A percentile compares a stretch with the other conserved stretches of the same genome.
These are phyloP conservation scores for Bipolaris oryzae DNA, from an alignment of 2,329 filamentous ascomycete genomes.

Conservation along the genomic window DNA sequence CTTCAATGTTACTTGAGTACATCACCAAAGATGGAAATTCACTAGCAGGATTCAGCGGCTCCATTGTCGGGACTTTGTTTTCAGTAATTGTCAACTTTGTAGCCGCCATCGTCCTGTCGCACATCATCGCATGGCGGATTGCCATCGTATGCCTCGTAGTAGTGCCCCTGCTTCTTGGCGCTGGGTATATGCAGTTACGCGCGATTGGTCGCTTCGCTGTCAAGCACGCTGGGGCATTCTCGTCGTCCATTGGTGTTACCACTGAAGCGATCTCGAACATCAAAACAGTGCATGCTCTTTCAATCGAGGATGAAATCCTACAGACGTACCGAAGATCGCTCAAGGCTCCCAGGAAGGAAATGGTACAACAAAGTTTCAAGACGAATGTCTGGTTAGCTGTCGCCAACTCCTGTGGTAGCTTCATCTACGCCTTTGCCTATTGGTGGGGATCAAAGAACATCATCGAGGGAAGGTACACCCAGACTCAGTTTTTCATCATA, in stretches of 20 bases:
- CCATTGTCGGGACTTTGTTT: constrained; percentile 71
- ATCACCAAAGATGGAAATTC: constrained; percentile 73
- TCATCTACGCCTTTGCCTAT: constrained; percentile 76
- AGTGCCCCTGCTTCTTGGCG: constrained; percentile 70
- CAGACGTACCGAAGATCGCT: constrained; percentile 54
- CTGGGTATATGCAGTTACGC: constrained; percentile 71
- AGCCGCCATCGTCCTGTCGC: constrained; percentile 70
- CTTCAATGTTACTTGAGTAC: constrained; percentile 66
- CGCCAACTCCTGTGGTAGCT: constrained; percentile 65
- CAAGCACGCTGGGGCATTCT: constrained; percentile 58
- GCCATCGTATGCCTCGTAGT: constrained; percentile 72
- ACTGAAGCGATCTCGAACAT: constrained; percentile 61
- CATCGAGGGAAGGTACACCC: constrained; percentile 67
- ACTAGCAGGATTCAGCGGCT: constrained; percentile 71
- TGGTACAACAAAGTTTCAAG: constrained; percentile 55
- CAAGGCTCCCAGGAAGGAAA: constrained; percentile 56
- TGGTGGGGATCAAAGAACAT: constrained; percentile 81
- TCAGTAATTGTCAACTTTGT: constrained; percentile 72
- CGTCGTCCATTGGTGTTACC: constrained; percentile 57
- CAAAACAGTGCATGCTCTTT: constrained; percentile 58
- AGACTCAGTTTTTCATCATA: constrained; percentile 76
- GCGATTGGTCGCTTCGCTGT: constrained; percentile 66
- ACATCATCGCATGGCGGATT: constrained; percentile 77
- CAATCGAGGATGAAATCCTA: constrained; percentile 58
- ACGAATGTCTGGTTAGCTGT: constrained; percentile 67